Conservation (phyloP, 768 basidiomycete genomes). For the Suillus brevipes region DNA sequence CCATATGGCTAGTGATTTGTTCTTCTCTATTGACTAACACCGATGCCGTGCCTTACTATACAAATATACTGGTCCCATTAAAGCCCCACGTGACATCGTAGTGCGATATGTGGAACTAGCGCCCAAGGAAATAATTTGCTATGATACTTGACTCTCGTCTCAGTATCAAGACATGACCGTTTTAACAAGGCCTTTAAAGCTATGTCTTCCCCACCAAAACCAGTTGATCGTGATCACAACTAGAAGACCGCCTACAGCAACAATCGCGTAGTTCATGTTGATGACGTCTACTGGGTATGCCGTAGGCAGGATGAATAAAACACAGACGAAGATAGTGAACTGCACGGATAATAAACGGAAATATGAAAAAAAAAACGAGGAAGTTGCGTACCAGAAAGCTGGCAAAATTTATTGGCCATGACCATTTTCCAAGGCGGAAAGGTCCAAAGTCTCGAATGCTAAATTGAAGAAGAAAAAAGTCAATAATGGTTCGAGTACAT, state of each 20-base stretch:
- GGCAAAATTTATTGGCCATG: constrained; percentile 51
- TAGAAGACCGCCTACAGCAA: constrained; percentile 49
- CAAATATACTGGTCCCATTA: too few relatives aligned
- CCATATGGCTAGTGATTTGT: too few relatives aligned
- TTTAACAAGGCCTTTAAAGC: constrained; percentile 46
- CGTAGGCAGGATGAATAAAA: constrained; percentile 59
- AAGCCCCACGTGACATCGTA: too few relatives aligned
- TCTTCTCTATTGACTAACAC: too few relatives aligned
- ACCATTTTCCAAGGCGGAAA: constrained; percentile 53
- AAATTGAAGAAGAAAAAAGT: constrained; percentile 44
- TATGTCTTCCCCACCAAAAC: constrained; percentile 47
- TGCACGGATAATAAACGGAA: constrained; percentile 18
- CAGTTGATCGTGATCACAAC: constrained; percentile 48
- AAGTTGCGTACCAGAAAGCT: constrained; percentile 43
- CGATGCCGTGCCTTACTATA: too few relatives aligned
- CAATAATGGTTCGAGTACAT: constrained; percentile 39
- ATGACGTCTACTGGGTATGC: constrained; percentile 46
- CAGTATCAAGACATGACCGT: constrained; percentile 24
- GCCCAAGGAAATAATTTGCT: not conserved
- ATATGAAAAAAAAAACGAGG: not conserved
- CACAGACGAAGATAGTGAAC: constrained; percentile 54
- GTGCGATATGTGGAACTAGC: too few relatives aligned
- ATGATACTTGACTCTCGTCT: too few relatives aligned
- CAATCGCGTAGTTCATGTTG: constrained; percentile 61
- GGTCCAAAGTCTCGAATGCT: constrained; percentile 51